Conservation (phyloP, 2,329 filamentous ascomycete genomes). For the Fusarium nisikadoi region DNA sequence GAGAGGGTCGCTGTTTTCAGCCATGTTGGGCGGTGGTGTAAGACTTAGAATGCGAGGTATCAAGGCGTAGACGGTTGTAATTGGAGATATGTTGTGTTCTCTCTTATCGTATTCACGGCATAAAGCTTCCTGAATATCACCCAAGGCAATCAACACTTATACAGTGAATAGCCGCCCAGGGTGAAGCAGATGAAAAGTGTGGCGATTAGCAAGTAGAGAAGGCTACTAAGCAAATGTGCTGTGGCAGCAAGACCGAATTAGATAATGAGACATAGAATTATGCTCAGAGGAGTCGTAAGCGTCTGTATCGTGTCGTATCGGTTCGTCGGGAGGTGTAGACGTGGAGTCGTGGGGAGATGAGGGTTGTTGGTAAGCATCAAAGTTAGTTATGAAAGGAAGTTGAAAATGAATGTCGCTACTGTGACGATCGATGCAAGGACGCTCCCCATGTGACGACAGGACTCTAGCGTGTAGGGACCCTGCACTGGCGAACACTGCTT, state of each 20-base stretch:
- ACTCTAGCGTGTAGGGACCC: constrained; percentile 22
- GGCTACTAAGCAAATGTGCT: constrained; percentile 15
- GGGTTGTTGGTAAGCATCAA: constrained; percentile 11
- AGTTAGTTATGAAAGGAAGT: constrained; percentile 9
- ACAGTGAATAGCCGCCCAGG: constrained; percentile 1
- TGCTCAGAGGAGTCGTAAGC: constrained; percentile 2
- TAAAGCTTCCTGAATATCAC: background rate
- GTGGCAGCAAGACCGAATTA: constrained; percentile 4
- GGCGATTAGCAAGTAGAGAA: constrained; percentile 20
- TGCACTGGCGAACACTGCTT: constrained; percentile 27
- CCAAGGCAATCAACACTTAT: constrained; percentile 5
- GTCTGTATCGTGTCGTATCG: constrained; percentile 1
- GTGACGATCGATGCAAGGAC: constrained; percentile 27
- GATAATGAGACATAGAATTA: background rate
- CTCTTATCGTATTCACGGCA: constrained; percentile 14
- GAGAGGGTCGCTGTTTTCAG: constrained; percentile 25
- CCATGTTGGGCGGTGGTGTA: constrained; percentile 26
- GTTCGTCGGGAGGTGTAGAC: background rate
- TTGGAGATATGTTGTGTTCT: background rate
- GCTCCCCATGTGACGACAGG: constrained; percentile 35
- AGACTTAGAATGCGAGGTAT: background rate
- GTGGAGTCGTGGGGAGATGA: background rate
- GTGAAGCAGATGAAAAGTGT: constrained; percentile 15
- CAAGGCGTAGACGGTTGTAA: background rate
- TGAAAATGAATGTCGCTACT: constrained; percentile 20